Evolutionary conservation across 441 rosid genomes (phyloP).

Genomic region (Pelargonium fulgidum): DNA sequence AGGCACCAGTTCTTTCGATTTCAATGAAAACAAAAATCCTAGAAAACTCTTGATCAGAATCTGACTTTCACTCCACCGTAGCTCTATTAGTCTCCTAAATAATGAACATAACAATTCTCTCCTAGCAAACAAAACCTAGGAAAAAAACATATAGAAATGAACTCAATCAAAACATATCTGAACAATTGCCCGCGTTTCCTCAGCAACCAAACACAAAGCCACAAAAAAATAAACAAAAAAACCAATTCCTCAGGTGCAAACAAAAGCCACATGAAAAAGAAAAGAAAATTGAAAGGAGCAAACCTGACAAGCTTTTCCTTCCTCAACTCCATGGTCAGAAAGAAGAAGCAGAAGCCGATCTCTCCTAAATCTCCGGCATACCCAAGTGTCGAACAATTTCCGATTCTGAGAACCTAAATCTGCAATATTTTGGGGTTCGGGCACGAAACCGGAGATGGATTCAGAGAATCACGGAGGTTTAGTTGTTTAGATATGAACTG

Average conservation of each 20-base stretch:
- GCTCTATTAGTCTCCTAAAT: no score
- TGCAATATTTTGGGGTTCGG: not conserved
- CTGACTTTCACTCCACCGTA: no score
- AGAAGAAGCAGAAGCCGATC: not conserved
- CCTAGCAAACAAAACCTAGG: not conserved
- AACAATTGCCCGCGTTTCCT: not conserved
- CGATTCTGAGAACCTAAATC: not conserved
- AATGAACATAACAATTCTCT: not conserved
- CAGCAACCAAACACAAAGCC: constrained; percentile 10
- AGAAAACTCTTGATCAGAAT: no score
- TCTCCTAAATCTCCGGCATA: constrained; percentile 1
- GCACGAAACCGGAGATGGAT: not conserved
- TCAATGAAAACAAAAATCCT: no score
- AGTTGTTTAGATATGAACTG: not conserved
- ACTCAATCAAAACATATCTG: not conserved
- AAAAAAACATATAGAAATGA: not conserved
- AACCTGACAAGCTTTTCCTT: constrained; percentile 66
- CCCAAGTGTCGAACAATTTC: not conserved
- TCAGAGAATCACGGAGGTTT: not conserved
- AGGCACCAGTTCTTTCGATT: no score
- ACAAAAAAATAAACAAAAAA: not conserved
- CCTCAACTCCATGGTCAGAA: constrained; percentile 50
- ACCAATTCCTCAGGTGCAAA: constrained; percentile 1
- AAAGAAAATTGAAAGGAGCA: constrained; percentile 7
- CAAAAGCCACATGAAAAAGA: not conserved